Conservation (phyloP, 2,329 filamentous ascomycete species). For the Leptographium flavum region DNA sequence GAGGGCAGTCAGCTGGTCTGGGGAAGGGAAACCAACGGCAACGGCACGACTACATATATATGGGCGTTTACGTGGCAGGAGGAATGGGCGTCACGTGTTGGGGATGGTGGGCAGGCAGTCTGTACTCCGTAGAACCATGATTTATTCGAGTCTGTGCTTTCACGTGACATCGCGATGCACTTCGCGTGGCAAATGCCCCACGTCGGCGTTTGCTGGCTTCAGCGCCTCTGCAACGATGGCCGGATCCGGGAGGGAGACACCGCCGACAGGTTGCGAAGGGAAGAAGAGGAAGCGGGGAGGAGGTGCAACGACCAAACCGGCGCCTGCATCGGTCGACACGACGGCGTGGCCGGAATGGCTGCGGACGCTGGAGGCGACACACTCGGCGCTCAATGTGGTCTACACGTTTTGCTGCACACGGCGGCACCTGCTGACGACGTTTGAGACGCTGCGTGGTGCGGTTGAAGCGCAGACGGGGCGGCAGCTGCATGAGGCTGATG, state of each 20-base stretch:
- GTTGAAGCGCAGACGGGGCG: conserved; percentile 73
- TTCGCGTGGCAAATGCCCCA: neutral
- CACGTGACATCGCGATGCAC: conserved; percentile 1
- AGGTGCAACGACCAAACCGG: neutral
- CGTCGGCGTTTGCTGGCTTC: too few relatives aligned
- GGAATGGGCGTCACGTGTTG: neutral
- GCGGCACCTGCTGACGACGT: conserved; percentile 83
- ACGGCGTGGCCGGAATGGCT: conserved; percentile 62
- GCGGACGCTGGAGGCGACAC: conserved; percentile 56
- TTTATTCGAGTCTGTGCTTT: neutral
- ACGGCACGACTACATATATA: too few relatives aligned
- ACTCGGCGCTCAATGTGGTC: conserved; percentile 78
- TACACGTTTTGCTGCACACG: conserved; percentile 91
- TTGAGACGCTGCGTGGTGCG: conserved; percentile 71
- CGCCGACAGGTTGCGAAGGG: too few relatives aligned
- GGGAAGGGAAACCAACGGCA: too few relatives aligned
- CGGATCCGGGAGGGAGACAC: too few relatives aligned
- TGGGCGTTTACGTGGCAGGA: neutral
- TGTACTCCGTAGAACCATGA: neutral
- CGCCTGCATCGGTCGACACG: neutral
- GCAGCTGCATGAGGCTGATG: conserved; percentile 57
- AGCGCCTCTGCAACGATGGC: too few relatives aligned
- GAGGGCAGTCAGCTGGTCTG: too few relatives aligned
- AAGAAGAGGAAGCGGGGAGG: neutral
- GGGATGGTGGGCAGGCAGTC: neutral